phyloP scores from a whole-genome alignment of 495 filamentous ascomycete species.

The Neurospora hispaniola region DNA sequence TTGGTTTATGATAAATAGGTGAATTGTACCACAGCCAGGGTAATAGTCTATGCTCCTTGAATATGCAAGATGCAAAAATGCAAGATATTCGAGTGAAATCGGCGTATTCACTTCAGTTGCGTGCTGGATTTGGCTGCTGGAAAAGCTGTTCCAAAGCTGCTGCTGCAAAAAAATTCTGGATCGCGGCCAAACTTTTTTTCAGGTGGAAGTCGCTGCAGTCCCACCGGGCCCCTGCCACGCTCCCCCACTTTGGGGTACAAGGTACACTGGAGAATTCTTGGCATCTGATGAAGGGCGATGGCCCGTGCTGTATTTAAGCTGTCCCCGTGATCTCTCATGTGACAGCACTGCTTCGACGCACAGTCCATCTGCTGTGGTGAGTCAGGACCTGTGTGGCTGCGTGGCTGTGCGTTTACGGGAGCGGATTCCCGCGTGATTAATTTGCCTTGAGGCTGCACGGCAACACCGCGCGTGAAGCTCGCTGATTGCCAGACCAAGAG shows the following conservation, averaged over 20 bases:
- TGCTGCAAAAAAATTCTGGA: conserved; percentile 13
- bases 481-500: neutral
- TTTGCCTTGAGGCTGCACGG: neutral
- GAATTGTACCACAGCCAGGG: neutral
- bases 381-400: neutral
- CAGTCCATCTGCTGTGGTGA: neutral
- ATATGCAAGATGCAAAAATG: neutral
- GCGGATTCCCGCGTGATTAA: neutral
- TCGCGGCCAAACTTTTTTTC: conserved; percentile 12
- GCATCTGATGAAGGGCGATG: neutral
- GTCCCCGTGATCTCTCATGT: conserved; percentile 4
- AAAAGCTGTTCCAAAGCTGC: neutral
- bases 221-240: neutral
- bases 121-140: neutral
- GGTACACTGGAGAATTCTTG: neutral
- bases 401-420: neutral
- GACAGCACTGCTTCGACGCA: neutral
- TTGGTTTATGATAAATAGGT: neutral
- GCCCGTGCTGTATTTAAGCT: neutral
- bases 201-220: neutral
- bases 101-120: neutral
- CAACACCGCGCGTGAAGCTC: neutral
- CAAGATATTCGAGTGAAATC: neutral
- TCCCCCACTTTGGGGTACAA: neutral
- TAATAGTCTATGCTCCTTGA: neutral